Conservation (phyloP, 345 rosid genomes). For the Eucalyptus regnans region DNA sequence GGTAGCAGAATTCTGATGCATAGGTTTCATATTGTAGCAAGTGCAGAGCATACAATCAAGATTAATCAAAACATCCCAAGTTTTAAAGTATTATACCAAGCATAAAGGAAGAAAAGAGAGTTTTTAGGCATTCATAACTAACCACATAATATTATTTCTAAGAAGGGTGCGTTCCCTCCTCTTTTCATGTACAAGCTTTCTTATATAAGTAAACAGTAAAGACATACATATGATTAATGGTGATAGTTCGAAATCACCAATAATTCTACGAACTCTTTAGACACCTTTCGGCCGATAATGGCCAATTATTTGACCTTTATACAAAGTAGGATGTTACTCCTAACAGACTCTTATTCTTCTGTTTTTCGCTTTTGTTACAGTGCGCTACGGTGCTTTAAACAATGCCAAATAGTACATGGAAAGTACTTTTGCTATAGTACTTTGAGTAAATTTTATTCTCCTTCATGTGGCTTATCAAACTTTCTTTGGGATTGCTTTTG, state of each 20-base stretch:
- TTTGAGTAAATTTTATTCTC: neutral
- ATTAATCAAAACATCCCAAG: neutral
- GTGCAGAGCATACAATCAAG: neutral
- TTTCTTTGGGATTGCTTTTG: neutral
- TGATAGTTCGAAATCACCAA: neutral
- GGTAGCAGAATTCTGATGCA: too few species aligned
- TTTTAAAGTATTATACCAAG: neutral
- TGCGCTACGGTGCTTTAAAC: fast-evolving
- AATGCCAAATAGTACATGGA: too few species aligned
- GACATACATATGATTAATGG: neutral
- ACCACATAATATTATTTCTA: neutral
- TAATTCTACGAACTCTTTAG: neutral
- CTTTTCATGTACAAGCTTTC: neutral
- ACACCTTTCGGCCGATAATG: too few species aligned
- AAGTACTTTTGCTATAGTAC: too few species aligned
- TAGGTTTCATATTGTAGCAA: too few species aligned
- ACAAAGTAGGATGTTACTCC: too few species aligned
- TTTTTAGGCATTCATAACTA: neutral
- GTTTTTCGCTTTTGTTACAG: fast-evolving
- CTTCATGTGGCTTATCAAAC: too few species aligned
- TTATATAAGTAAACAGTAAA: too few species aligned
- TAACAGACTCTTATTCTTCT: fast-evolving
- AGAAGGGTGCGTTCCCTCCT: neutral
- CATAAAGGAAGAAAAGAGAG: neutral
- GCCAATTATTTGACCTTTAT: neutral